These are phyloP conservation scores for Persicaria tinctoria DNA, from an alignment of 148 eudicot species.

Conservation along the genomic window DNA sequence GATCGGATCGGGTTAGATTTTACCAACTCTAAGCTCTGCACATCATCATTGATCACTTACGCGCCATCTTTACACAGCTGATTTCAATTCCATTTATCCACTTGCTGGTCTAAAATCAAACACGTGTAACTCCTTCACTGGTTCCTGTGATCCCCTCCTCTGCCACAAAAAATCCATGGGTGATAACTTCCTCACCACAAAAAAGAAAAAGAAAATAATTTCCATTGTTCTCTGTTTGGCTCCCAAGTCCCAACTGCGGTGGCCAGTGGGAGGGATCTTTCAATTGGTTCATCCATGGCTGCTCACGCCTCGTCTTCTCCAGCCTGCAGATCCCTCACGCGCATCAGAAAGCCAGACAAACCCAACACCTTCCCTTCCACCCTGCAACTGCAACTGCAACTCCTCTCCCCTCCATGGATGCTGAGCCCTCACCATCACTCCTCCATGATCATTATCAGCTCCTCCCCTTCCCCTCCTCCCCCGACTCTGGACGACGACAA, in stretches of 20 bases:
- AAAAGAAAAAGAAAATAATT: background rate
- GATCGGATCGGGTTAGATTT: too few relatives aligned
- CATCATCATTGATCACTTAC: too few relatives aligned
- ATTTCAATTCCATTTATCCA: background rate
- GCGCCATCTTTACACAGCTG: too few relatives aligned
- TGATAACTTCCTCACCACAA: constrained; percentile 20
- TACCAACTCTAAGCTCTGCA: too few relatives aligned
- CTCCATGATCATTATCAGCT: constrained; percentile 6
- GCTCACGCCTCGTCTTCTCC: constrained; percentile 17
- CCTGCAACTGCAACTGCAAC: constrained; percentile 3
- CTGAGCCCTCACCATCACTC: constrained; percentile 14
- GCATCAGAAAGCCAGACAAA: constrained; percentile 18
- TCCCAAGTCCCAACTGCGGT: background rate
- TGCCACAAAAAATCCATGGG: constrained; percentile 6
- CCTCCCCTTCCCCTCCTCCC: constrained; percentile 26
- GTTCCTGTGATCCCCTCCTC: constrained; percentile 22
- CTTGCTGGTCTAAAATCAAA: constrained; percentile 14
- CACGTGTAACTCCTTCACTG: constrained; percentile 26
- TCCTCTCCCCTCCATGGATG: constrained; percentile 20
- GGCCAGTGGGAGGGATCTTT: constrained; percentile 11
- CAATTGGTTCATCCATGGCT: constrained; percentile 16
- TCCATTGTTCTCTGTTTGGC: background rate
- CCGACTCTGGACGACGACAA: constrained; percentile 10
- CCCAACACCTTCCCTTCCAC: constrained; percentile 17
- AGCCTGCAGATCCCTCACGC: constrained; percentile 14